phyloP scores from a whole-genome alignment of 2,329 filamentous ascomycete genomes.

The Geoglossum cookeanum region DNA sequence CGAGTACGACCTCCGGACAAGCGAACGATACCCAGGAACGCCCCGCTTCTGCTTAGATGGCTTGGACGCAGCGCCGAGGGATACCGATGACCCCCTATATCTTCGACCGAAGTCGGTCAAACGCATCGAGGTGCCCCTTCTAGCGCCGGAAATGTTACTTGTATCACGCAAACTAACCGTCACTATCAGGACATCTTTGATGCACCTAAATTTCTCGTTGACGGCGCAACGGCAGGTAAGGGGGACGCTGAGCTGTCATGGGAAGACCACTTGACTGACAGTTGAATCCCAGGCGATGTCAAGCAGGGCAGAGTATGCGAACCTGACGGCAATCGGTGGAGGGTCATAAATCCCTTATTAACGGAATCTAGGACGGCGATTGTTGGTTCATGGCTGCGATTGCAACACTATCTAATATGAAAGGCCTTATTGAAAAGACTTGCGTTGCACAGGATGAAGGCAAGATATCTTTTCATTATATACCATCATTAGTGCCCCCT shows the following conservation, averaged over 20 bases:
- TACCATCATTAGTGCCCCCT: too few species aligned
- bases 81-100: background rate
- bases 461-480: background rate
- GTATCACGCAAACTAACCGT: slow-evolving; percentile 11
- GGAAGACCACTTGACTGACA: background rate
- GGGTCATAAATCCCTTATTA: background rate
- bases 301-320: slow-evolving; percentile 21
- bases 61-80: slow-evolving; percentile 11
- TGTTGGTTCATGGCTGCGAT: slow-evolving; percentile 32
- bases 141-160: background rate
- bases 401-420: slow-evolving; percentile 26
- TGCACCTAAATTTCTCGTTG: slow-evolving; percentile 25
- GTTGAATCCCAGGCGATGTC: slow-evolving; percentile 22
- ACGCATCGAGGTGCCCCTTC: slow-evolving; percentile 18
- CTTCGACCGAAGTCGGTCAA: slow-evolving; percentile 24
- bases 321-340: background rate
- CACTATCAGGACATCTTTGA: slow-evolving; percentile 21
- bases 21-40: background rate
- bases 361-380: slow-evolving; percentile 20
- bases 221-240: slow-evolving; percentile 20
- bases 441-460: slow-evolving; percentile 26
- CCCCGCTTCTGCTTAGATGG: slow-evolving; percentile 21
- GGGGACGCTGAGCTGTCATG: background rate
- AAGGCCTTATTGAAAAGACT: slow-evolving; percentile 24
- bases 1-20: slow-evolving; percentile 23